Base-by-base conservation (phyloP, 306 rosid species). In the Ormosia emarginata region DNA sequence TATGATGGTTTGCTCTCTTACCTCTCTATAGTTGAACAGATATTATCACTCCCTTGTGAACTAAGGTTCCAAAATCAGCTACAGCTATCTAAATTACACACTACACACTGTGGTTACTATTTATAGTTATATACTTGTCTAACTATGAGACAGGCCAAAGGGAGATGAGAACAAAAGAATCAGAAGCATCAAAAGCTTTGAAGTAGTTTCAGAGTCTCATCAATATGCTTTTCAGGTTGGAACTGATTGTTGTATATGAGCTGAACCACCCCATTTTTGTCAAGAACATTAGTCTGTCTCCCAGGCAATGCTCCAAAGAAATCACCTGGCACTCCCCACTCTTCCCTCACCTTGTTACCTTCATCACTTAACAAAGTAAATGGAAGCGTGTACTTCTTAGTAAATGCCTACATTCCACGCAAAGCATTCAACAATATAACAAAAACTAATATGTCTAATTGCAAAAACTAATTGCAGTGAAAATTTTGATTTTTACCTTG, bases 151-250 rank as follows among this genome's bases (percentile, higher is more conserved):
- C 13, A 40, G 57, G 80, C 68, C 34, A 70, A 70, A 55, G 62
- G 3, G 47, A 8, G 64, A 83, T 7, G 40, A 34, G 57, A 62
- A 65, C 40, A 71, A 67, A 59, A 32, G 57, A 80, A 67, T 34
- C 46, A 50, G 49, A 76, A 73, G 32, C 40, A 56, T 90, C 88
- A 93, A 71, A 92, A 84, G 90, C 89, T 84, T 71, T 90, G 93
- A 75, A 96, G 97, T 52, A 96, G 79, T 82, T 93, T 96, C 79
- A 96, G 87, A 50, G 99, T 96, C 95, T 96, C 99, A 46, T 75
- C 99, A 11, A 96, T 87, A 59, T 96, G 98, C 88, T 96, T 96
- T 79, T 96, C 98, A 1, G 99, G 99, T 85, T 96, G 99, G 90
- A 96, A 96, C 83, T 96, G 99, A 56, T 96, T 96, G 86, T 93